Base-by-base conservation (phyloP, 2,329 filamentous ascomycete genomes). In the Microcyclosporella mali region DNA sequence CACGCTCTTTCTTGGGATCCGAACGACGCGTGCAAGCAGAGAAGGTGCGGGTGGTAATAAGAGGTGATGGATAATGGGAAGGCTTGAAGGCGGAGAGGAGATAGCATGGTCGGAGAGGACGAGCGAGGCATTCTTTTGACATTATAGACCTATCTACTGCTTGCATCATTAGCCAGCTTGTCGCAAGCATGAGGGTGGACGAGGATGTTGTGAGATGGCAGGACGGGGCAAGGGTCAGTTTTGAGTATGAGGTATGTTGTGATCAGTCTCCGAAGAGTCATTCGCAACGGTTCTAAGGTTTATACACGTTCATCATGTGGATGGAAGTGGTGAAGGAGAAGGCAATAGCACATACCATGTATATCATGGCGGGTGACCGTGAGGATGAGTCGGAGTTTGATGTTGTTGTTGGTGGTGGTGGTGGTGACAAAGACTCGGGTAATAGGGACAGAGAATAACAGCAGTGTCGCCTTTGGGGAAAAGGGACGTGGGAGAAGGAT, bases 281-380 rank as follows among this genome's bases (percentile, higher is more conserved):
- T 76, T 75, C 77, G 78, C 79, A 82, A 79, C 79, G 79, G 79
- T 82, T 82, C 78, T 81, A 69, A 51, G 52, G 56, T 50, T 51
- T 49, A 51, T 40, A 46, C 32, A 42, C n/a, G 43, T 34, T 56
- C 54, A 55, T 56, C 51, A 49, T 51, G 37, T 35, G 33, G 17
- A 28, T 28, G 11, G 19, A n/a, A n/a, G n/a, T n/a, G n/a, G 28
- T 21, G 32, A 31, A 29, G 19, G 14, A 19, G 30, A 15, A 17
- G 32, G 15, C 19, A 33, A 33, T 18, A 10, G 27, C 11, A 44
- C 36, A n/a, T 44, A 44, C 41, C 41, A 44, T 39, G 25, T 35
- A 38, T 31, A 17, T 27, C 14, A 38, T 32, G 28, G 21, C 21
- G 9, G n/a, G n/a, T n/a, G n/a, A n/a, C n/a, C n/a, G n/a, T n/a